Percentiles rank a stretch among this genome's conserved stretches.
Conservation (phyloP, 2,329 filamentous ascomycete species). For the Colletotrichum neosansevieriae region DNA sequence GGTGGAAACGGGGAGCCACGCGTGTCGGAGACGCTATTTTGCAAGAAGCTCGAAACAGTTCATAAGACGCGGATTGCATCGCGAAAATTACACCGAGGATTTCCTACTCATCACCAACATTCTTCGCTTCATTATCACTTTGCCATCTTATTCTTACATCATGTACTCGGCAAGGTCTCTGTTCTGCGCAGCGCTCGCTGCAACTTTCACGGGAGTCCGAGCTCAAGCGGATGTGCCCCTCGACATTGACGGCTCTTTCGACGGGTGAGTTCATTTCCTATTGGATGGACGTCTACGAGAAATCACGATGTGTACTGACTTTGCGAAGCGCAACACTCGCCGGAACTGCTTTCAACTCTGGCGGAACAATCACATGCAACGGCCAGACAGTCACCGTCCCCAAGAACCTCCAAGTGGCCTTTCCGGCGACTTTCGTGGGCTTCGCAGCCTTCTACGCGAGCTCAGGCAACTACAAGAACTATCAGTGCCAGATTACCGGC, state of each 20-base stretch:
- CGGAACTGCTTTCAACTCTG: conserved; percentile 35
- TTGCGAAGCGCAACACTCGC: conserved; percentile 32
- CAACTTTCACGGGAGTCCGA: not conserved
- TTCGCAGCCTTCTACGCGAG: conserved; percentile 31
- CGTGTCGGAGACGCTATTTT: not conserved
- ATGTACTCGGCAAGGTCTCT: conserved; percentile 24
- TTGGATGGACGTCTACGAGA: fast-evolving
- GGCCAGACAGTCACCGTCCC: conserved; percentile 39
- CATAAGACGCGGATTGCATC: conserved; percentile 15
- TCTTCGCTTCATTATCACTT: not conserved
- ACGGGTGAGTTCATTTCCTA: conserved; percentile 12
- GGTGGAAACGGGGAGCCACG: not conserved
- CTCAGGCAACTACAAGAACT: conserved; percentile 8
- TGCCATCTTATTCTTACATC: not conserved
- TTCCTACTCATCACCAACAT: not conserved
- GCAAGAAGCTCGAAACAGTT: not conserved
- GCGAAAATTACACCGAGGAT: not conserved
- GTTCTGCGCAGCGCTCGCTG: conserved; percentile 20
- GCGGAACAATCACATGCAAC: conserved; percentile 39
- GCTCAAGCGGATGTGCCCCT: conserved; percentile 37
- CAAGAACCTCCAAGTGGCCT: conserved; percentile 42
- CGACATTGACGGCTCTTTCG: conserved; percentile 36
- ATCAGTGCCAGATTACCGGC: conserved; percentile 48
- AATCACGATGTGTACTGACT: not conserved
- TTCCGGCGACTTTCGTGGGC: conserved; percentile 42